Conservation (phyloP, 148 eudicot genomes). For the Silene conica region DNA sequence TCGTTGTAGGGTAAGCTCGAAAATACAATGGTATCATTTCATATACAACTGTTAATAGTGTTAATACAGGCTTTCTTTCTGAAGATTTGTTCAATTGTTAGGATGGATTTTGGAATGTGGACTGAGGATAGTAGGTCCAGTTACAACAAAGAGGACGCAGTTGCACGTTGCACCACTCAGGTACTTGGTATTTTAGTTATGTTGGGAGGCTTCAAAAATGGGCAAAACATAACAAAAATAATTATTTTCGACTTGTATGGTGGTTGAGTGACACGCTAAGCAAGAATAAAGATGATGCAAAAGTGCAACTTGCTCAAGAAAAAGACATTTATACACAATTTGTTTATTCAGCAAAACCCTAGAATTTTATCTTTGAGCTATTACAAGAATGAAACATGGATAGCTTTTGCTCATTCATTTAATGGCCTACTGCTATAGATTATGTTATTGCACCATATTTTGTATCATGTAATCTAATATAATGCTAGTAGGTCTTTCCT, state of each 20-base stretch:
- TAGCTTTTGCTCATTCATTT: not conserved
- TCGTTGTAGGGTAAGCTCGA: constrained; percentile 83
- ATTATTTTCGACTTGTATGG: too few species aligned
- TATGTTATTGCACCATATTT: not conserved
- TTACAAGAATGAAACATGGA: too few species aligned
- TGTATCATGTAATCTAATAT: not conserved
- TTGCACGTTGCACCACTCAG: constrained; percentile 94
- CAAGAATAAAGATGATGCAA: too few species aligned
- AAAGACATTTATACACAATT: too few species aligned
- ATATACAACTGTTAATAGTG: too few species aligned
- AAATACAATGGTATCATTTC: not conserved
- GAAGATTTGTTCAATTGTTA: constrained; percentile 22
- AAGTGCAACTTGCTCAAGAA: too few species aligned
- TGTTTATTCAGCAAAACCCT: too few species aligned
- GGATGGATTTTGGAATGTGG: constrained; percentile 95
- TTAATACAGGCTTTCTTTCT: not conserved
- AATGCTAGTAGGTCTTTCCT: constrained; percentile 71
- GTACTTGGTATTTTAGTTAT: not conserved
- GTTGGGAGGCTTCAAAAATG: too few species aligned
- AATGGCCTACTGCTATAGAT: too few species aligned
- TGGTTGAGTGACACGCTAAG: too few species aligned
- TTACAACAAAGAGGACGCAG: constrained; percentile 94
- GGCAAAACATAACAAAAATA: too few species aligned
- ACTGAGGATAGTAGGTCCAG: constrained; percentile 76
- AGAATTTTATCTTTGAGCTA: too few species aligned